Conservation (phyloP, 768 basidiomycete species). For the Grammothele lineata region DNA sequence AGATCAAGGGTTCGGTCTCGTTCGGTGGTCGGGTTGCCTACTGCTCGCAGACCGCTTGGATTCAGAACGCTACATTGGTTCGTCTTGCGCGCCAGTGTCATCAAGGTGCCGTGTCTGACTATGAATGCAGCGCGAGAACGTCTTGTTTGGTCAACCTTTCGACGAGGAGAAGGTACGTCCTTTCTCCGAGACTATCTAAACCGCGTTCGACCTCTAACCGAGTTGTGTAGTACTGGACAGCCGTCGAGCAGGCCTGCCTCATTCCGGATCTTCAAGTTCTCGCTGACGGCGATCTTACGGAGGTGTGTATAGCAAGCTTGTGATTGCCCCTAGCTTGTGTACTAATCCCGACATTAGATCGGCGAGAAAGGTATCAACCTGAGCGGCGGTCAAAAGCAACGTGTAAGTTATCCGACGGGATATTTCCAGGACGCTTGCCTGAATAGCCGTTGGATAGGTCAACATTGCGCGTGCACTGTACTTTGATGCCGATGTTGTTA, state of each 20-base stretch:
- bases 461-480: constrained; percentile 73
- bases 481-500: constrained; percentile 53
- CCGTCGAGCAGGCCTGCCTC: constrained; percentile 54
- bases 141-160: constrained; percentile 61
- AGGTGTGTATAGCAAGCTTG: constrained; percentile 50
- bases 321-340: background rate
- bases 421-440: background rate
- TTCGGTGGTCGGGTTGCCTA: constrained; percentile 68
- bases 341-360: constrained; percentile 43
- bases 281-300: constrained; percentile 68
- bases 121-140: constrained; percentile 50
- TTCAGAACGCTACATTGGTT: constrained; percentile 64
- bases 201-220: background rate
- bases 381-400: constrained; percentile 63
- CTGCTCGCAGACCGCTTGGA: constrained; percentile 74
- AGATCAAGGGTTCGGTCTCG: constrained; percentile 43
- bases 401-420: constrained; percentile 30
- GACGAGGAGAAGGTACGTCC: constrained; percentile 42
- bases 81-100: constrained; percentile 9
- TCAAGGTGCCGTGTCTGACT: background rate
- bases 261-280: constrained; percentile 61
- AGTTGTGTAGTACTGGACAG: constrained; percentile 51
- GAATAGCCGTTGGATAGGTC: too few relatives aligned
- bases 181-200: too few relatives aligned
- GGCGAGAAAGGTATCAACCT: constrained; percentile 69